Conservation (phyloP, 192 early-diverging fungal species). For the Entomortierella lignicola region DNA sequence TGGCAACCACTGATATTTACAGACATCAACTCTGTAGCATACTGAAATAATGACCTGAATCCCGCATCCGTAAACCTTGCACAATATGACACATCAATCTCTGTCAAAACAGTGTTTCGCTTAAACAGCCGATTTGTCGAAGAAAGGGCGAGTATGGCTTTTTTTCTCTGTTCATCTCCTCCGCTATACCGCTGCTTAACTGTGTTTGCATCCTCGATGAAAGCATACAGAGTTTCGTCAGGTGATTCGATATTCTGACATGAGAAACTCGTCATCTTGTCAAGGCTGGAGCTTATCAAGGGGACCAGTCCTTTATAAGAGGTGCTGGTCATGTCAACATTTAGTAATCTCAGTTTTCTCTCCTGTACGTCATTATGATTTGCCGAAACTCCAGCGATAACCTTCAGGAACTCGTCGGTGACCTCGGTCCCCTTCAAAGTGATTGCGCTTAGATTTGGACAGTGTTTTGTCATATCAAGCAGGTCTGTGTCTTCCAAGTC, state of each 20-base stretch:
- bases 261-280: not conserved
- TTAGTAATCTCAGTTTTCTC: not conserved
- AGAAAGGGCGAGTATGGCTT: not conserved
- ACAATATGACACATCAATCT: constrained; percentile 7
- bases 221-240: constrained; percentile 1
- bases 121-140: not conserved
- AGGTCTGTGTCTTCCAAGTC: constrained; percentile 12
- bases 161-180: not conserved
- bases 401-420: constrained; percentile 10
- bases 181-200: no score
- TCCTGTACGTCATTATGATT: not conserved
- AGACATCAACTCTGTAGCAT: constrained; percentile 14
- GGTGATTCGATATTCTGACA: not conserved
- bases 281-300: not conserved
- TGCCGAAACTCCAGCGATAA: not conserved
- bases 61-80: not conserved
- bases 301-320: constrained; percentile 6
- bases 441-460: constrained; percentile 17
- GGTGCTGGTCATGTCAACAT: constrained; percentile 11
- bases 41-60: constrained; percentile 6
- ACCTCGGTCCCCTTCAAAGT: constrained; percentile 18
- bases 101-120: constrained; percentile 19
- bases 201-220: constrained; percentile 7
- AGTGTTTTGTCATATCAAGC: constrained; percentile 14
- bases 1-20: constrained; percentile 3